Percentiles rank a stretch among this genome's conserved stretches.
These are phyloP conservation scores for Oryza brachyantha DNA, from an alignment of 176 grass and related monocot genomes.

Conservation along the genomic window DNA sequence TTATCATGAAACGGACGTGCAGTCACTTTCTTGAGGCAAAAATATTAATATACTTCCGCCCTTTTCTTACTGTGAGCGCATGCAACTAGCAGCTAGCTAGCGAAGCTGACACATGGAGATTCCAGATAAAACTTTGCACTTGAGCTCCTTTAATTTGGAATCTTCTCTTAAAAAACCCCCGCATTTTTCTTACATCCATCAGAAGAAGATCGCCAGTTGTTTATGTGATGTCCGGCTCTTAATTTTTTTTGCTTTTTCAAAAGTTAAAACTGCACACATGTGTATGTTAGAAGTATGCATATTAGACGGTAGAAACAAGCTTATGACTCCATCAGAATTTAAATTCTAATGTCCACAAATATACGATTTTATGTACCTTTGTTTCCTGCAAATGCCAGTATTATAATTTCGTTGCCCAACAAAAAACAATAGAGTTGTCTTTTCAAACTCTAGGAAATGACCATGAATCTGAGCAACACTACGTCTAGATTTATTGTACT, in stretches of 20 bases:
- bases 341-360: too few relatives aligned
- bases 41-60: neutral
- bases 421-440: too few relatives aligned
- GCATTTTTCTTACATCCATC: neutral
- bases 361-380: too few relatives aligned
- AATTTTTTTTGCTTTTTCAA: conserved; percentile 23
- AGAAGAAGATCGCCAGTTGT: conserved; percentile 1
- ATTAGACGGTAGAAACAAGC: too few relatives aligned
- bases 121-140: conserved; percentile 25
- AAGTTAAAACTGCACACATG: conserved; percentile 27
- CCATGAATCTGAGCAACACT: too few relatives aligned
- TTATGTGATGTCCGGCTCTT: conserved; percentile 21
- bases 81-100: neutral
- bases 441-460: too few relatives aligned
- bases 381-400: too few relatives aligned
- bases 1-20: too few relatives aligned
- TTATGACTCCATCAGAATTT: too few relatives aligned
- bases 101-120: conserved; percentile 16
- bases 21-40: neutral
- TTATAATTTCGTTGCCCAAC: too few relatives aligned
- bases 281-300: too few relatives aligned
- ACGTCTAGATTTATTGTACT: too few relatives aligned
- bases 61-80: neutral
- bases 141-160: conserved; percentile 29
- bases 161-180: neutral